Base-by-base conservation (phyloP, 805 yeast species). In the Saccharomycopsis olivae region DNA sequence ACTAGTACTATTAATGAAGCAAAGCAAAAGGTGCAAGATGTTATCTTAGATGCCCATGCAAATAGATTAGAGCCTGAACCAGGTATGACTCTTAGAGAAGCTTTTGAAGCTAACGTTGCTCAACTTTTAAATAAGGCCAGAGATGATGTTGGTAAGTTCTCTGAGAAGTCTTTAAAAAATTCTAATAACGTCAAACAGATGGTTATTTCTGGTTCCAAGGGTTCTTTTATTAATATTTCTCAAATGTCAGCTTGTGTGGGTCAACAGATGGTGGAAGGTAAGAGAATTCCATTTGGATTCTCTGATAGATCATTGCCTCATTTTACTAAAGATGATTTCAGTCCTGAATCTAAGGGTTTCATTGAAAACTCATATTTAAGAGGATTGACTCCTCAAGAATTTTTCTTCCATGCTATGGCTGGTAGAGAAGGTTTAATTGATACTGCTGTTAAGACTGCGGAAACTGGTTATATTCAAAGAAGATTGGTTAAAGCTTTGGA, bases 221-320 rank as follows among this genome's bases (percentile, higher is more conserved):
- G 99, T 70, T 92, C 98, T 13, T 92, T 89, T 61, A 92, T 92
- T 61, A 92, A 92, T 61, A 92, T 92, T 59, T 94, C 99, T 18
- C 97, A 88, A 66, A 92, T 92, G 98, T 87, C 96, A 30, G 98
- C 98, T 9, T 92, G 98, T 81, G 98, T 92, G 21, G 98, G 98
- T 54, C 99, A 92, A 64, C 99, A 92, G 60, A 92, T 94, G 64
- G 98, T 92, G 34, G 98, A 92, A 67, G 99, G 99, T 75, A 92
- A 85, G 62, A 94, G 99, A 73, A 89, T 92, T 66, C 94, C 96
- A 18, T 92, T 84, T 53, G 99, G 99, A 33, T 92, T 92, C 58
- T 78, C 86, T 29, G 97, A 92, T 60, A 81, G 99, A 65, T 79
- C 96, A 2, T 68, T 92, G 55, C 99, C 99, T 10, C 99, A 92